A percentile compares a stretch with the other conserved stretches of the same genome.
Conservation (phyloP, 495 filamentous ascomycete species). For the Melanomma pulvis-pyrius region DNA sequence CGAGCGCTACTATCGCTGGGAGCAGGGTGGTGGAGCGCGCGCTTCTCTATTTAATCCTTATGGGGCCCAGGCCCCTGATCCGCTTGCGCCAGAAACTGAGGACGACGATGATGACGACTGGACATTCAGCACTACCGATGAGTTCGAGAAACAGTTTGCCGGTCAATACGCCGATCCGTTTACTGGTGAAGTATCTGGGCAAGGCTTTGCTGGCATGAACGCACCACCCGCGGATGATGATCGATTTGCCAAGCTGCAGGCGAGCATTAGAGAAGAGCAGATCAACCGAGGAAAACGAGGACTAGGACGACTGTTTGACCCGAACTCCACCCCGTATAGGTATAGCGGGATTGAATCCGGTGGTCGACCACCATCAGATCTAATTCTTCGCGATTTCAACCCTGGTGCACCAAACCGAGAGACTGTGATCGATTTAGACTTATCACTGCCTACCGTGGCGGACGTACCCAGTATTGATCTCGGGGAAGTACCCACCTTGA, state of each 20-base stretch:
- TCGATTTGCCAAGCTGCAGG: slow-evolving; percentile 36
- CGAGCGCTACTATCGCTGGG: slow-evolving; percentile 82
- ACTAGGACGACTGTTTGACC: slow-evolving; percentile 44
- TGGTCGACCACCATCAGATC: slow-evolving; percentile 39
- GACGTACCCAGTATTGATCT: slow-evolving; percentile 54
- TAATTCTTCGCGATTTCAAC: slow-evolving; percentile 44
- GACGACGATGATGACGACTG: slow-evolving; percentile 72
- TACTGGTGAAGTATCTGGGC: slow-evolving; percentile 9
- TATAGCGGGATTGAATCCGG: slow-evolving; percentile 16
- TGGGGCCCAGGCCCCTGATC: slow-evolving; percentile 70
- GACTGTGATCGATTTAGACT: slow-evolving; percentile 52
- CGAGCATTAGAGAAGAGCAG: slow-evolving; percentile 35
- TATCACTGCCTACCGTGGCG: slow-evolving; percentile 55
- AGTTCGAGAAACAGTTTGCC: slow-evolving; percentile 64
- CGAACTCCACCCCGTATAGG: slow-evolving; percentile 31
- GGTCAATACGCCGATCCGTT: slow-evolving; percentile 29
- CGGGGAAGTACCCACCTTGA: slow-evolving; percentile 52
- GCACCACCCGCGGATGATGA: slow-evolving; percentile 35
- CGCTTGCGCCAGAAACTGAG: slow-evolving; percentile 40
- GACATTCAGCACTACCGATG: slow-evolving; percentile 89
- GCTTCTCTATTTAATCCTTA: slow-evolving; percentile 77
- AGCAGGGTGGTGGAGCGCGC: slow-evolving; percentile 77
- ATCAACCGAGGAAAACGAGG: slow-evolving; percentile 34
- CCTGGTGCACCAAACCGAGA: slow-evolving; percentile 41
- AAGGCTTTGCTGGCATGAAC: slow-evolving; percentile 28